Base-by-base conservation (phyloP, 2,329 filamentous ascomycete genomes). In the Trichophyton verrucosum region DNA sequence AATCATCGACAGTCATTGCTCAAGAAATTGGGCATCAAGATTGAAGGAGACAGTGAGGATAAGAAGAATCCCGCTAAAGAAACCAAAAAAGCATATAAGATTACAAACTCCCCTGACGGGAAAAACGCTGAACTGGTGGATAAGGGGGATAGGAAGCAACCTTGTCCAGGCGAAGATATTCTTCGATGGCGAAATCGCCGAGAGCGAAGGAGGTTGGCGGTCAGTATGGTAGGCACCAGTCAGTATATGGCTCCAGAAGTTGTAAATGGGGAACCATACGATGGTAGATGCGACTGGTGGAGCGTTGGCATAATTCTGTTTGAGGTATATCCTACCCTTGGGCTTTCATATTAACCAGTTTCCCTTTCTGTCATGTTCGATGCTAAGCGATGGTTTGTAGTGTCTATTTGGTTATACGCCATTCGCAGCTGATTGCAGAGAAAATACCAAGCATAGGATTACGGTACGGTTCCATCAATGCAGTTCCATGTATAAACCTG, bases 211-310 rank as follows among this genome's bases (percentile, higher is more conserved):
- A 82, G 82, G 38, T 81, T 89, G 38, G 92, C 92, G 1, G 83
- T 86, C 66, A 96, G 91, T 53, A 85, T 96, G 0, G 92, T 97
- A 9, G 92, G 92, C 1, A 97, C 94, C 1, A 96, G 91, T 71
- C 92, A 96, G 71, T 97, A 97, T 76, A 97, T 96, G 94, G 92
- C 94, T 0, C 92, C 92, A 1, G 94, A 97, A 76, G 89, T 97
- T 17, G 86, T 96, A 61, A 79, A 82, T 65, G 89, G 91, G 30
- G 82, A 90, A 57, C 76, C 81, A 42, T 97, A 97, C 72, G 94
- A 97, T 74, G 92, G 89, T 33, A 82, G 92, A 69, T 97, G 92
- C 74, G 92, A 97, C 74, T 97, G 83, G 90, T 97, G 89, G 92
- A 96, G 91, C 74, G 83, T 97, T 67, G 92, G 91, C 59, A 85